Percentiles rank a stretch among this genome's conserved stretches.
These are phyloP conservation scores for Naganishia randhawae DNA, from an alignment of 768 basidiomycete genomes.

Conservation along the genomic window DNA sequence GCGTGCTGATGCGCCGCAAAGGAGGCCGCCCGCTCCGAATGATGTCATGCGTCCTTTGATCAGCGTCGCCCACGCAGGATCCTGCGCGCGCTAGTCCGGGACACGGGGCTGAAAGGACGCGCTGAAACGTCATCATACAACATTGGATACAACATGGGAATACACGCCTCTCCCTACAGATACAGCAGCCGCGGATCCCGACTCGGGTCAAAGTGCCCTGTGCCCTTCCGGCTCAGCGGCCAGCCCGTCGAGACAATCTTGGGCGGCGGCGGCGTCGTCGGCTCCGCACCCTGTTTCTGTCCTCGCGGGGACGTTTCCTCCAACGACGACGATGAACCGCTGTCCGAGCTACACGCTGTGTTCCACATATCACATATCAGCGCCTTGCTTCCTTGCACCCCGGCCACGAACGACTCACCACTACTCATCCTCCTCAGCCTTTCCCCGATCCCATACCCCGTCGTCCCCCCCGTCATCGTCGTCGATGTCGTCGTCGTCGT, in stretches of 20 bases:
- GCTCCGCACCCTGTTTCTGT: not conserved
- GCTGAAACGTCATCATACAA: constrained; percentile 21
- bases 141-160: constrained; percentile 23
- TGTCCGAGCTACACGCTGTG: constrained; percentile 3
- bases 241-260: not conserved
- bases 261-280: not conserved
- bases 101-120: not conserved
- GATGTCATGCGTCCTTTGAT: not conserved
- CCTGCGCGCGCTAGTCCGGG: not conserved
- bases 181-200: constrained; percentile 23
- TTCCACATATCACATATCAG: not conserved
- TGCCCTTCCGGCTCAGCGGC: constrained; percentile 6
- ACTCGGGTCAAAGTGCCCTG: constrained; percentile 26
- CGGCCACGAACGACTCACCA: not conserved
- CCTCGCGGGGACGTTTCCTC: not conserved
- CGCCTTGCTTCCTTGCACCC: too few species aligned
- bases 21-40: too few species aligned
- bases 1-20: not conserved
- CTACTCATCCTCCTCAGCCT: constrained; percentile 1
- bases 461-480: too few species aligned
- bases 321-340: not conserved
- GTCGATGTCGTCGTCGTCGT: too few species aligned
- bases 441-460: not conserved
- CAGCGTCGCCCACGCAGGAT: too few species aligned
- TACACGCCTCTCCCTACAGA: constrained; percentile 15